Evolutionary conservation across 2,329 filamentous ascomycete species (phyloP).

Genomic region (Talaromyces sp.): DNA sequence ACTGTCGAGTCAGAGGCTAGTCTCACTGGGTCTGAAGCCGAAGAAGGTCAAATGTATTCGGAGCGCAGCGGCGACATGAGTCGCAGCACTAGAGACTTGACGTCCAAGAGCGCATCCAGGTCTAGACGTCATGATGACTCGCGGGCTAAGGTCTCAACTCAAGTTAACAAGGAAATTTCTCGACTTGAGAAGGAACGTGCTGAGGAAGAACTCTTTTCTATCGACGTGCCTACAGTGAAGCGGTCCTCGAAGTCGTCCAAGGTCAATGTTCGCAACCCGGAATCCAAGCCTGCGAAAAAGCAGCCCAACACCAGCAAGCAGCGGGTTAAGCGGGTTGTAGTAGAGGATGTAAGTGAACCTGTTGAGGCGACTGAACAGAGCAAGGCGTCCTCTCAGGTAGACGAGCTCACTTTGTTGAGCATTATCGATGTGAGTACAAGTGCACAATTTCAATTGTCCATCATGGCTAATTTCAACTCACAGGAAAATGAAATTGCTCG

Average conservation of each 20-base stretch:
- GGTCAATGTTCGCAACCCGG: conserved; percentile 19
- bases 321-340: conserved; percentile 41
- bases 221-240: conserved; percentile 33
- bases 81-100: conserved; percentile 33
- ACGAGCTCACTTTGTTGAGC: conserved; percentile 58
- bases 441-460: neutral
- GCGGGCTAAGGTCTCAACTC: conserved; percentile 34
- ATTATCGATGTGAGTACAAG: conserved; percentile 51
- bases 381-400: conserved; percentile 29
- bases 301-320: conserved; percentile 43
- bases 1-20: conserved; percentile 31
- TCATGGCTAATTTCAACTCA: conserved; percentile 10
- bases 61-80: conserved; percentile 32
- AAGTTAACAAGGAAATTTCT: conserved; percentile 41
- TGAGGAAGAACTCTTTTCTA: conserved; percentile 42
- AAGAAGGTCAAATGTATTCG: conserved; percentile 37
- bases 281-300: conserved; percentile 31
- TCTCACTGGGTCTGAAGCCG: conserved; percentile 28
- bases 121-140: conserved; percentile 31
- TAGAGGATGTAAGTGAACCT: conserved; percentile 39
- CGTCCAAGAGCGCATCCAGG: conserved; percentile 32
- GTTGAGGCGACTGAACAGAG: conserved; percentile 35
- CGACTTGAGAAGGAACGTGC: conserved; percentile 41
- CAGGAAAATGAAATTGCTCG: conserved; percentile 54
- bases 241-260: conserved; percentile 27